These are phyloP conservation scores for Carnegiea gigantea DNA, from an alignment of 179 eudicot species.

Conservation along the genomic window DNA sequence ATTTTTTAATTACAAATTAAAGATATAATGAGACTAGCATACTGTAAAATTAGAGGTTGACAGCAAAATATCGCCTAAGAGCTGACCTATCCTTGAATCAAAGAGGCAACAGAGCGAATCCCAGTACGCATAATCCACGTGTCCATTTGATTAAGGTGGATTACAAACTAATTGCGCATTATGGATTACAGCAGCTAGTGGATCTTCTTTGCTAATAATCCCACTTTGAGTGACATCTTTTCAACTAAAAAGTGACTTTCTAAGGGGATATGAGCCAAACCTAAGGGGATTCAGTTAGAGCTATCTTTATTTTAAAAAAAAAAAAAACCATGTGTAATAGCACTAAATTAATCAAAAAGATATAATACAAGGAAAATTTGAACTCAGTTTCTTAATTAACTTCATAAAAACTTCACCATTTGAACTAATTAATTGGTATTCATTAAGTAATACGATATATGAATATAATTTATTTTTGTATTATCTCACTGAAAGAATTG, in stretches of 20 bases:
- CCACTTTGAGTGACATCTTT: not conserved
- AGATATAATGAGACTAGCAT: too few relatives aligned
- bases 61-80: too few relatives aligned
- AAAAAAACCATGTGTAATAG: too few relatives aligned
- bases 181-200: not conserved
- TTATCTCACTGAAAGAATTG: not conserved
- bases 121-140: not conserved
- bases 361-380: not conserved
- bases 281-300: not conserved
- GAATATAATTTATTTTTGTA: not conserved
- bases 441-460: too few relatives aligned
- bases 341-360: too few relatives aligned
- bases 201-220: not conserved
- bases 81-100: not conserved
- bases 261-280: not conserved
- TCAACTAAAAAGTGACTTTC: not conserved
- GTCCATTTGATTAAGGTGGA: not conserved
- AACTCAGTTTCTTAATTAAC: not conserved
- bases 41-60: too few relatives aligned
- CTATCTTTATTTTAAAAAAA: too few relatives aligned
- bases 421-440: too few relatives aligned
- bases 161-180: not conserved
- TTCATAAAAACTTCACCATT: too few relatives aligned
- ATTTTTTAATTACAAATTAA: too few relatives aligned
- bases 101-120: not conserved